These are phyloP conservation scores for Hanseniaspora gamundiae DNA, from an alignment of 1,139 yeast species.

Conservation along the genomic window DNA sequence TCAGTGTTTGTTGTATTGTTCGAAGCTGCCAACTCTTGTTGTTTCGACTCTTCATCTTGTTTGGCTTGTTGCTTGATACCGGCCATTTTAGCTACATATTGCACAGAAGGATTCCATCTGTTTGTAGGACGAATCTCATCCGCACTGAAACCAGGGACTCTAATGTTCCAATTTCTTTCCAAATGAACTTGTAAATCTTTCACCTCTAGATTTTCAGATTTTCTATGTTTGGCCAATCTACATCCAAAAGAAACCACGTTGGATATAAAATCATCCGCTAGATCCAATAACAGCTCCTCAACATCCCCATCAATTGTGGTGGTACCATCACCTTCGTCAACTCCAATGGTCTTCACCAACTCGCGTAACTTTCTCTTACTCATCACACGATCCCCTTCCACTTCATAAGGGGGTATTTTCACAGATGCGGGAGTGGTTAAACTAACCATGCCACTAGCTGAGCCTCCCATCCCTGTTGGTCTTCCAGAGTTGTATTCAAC, in stretches of 20 bases:
- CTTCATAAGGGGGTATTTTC: slow-evolving; percentile 70
- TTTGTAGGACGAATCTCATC: slow-evolving; percentile 83
- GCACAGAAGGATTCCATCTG: slow-evolving; percentile 63
- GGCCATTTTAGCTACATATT: slow-evolving; percentile 58
- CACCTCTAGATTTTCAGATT: slow-evolving; percentile 77
- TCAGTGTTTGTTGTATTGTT: neutral
- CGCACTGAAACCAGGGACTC: slow-evolving; percentile 84
- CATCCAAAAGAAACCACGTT: slow-evolving; percentile 90
- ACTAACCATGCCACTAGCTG: slow-evolving; percentile 54
- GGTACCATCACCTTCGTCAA: slow-evolving; percentile 80
- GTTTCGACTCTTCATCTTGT: neutral
- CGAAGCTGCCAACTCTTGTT: neutral
- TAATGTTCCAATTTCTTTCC: slow-evolving; percentile 91
- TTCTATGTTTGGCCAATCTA: slow-evolving; percentile 85
- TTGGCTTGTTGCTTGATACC: slow-evolving; percentile 33
- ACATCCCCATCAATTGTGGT: slow-evolving; percentile 93
- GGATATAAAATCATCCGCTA: slow-evolving; percentile 91
- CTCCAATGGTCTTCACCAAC: slow-evolving; percentile 68
- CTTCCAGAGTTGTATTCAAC: slow-evolving; percentile 52
- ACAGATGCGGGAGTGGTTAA: slow-evolving; percentile 66
- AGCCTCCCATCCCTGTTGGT: slow-evolving; percentile 82
- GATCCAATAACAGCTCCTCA: slow-evolving; percentile 76
- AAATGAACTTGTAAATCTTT: slow-evolving; percentile 84
- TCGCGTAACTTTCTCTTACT: slow-evolving; percentile 84
- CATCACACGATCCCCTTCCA: slow-evolving; percentile 72